Evolutionary conservation across 1,284 basidiomycete species (phyloP).

Genomic region (Phlebopus sp.): DNA sequence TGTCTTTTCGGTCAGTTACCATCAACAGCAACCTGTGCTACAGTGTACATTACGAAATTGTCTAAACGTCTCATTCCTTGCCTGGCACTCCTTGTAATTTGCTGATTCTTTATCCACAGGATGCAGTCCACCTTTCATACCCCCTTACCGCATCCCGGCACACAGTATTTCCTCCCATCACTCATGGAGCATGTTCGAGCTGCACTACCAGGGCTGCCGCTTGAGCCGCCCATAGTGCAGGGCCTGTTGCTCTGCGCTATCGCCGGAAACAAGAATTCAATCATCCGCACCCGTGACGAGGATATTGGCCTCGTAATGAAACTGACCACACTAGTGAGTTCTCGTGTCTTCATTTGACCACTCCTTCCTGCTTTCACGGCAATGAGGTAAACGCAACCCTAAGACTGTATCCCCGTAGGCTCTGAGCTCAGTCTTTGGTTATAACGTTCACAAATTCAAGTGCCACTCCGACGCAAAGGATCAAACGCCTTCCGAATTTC

Average conservation of each 20-base stretch:
- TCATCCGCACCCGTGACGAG: conserved; percentile 59
- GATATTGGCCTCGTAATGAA: conserved; percentile 56
- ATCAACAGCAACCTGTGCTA: conserved; percentile 21
- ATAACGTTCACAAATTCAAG: conserved; percentile 55
- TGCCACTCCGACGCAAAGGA: conserved; percentile 32
- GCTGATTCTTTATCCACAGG: conserved; percentile 4
- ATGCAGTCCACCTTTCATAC: conserved; percentile 10
- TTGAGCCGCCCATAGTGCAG: conserved; percentile 63
- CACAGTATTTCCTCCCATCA: conserved; percentile 51
- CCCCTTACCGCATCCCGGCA: conserved; percentile 39
- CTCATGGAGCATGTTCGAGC: conserved; percentile 46
- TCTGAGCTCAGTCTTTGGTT: conserved; percentile 56
- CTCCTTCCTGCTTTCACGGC: conserved; percentile 9
- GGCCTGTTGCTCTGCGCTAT: conserved; percentile 64
- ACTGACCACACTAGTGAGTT: conserved; percentile 55
- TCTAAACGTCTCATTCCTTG: neutral
- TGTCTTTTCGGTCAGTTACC: conserved; percentile 10
- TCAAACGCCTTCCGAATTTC: conserved; percentile 39
- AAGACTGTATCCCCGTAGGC: conserved; percentile 39
- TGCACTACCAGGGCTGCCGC: conserved; percentile 43
- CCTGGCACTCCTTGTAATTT: neutral
- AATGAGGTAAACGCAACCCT: neutral
- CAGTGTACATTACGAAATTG: conserved; percentile 2
- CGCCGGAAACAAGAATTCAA: conserved; percentile 56
- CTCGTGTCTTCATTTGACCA: neutral